A percentile compares a stretch with the other conserved stretches of the same genome.
Conservation (phyloP, 768 basidiomycete genomes). For the Obba rivulosa region DNA sequence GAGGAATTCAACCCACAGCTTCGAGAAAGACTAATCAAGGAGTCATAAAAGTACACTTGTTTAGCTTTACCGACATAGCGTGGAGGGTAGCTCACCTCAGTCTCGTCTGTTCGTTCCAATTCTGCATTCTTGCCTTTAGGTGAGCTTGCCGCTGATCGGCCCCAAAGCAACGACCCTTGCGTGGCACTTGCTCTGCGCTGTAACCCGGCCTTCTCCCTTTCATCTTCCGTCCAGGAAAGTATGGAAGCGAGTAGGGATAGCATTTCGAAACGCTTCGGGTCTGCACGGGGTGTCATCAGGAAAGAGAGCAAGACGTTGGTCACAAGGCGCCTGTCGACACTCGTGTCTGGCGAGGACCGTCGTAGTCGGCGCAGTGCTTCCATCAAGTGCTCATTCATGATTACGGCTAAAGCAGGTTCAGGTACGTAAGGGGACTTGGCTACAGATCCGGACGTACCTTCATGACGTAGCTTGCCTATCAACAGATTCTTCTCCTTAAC, state of each 20-base stretch:
- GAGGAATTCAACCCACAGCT: constrained; percentile 96
- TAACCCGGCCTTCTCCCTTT: constrained; percentile 88
- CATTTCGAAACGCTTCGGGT: constrained; percentile 97
- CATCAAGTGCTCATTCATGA: constrained; percentile 95
- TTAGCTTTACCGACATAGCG: background rate
- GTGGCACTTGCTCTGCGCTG: constrained; percentile 39
- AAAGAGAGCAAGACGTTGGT: constrained; percentile 92
- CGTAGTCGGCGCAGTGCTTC: constrained; percentile 95
- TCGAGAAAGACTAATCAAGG: constrained; percentile 78
- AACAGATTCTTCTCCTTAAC: constrained; percentile 94
- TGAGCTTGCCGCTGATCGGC: constrained; percentile 22
- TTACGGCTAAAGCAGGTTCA: constrained; percentile 60
- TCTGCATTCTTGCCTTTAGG: constrained; percentile 42
- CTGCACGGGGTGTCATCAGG: constrained; percentile 83
- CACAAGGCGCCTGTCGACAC: constrained; percentile 90
- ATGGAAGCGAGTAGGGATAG: constrained; percentile 82
- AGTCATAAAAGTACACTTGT: background rate
- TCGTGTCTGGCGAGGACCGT: constrained; percentile 75
- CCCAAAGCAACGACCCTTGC: constrained; percentile 20
- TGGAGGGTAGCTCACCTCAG: constrained; percentile 50
- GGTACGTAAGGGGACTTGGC: background rate
- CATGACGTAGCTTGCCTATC: constrained; percentile 92
- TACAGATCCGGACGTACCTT: constrained; percentile 51
- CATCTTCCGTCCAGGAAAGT: constrained; percentile 87
- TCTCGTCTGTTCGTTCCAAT: constrained; percentile 76